These are phyloP conservation scores for Chlamydomonas asymmetrica DNA, from an alignment of 139 green algal species.

Conservation along the genomic window DNA sequence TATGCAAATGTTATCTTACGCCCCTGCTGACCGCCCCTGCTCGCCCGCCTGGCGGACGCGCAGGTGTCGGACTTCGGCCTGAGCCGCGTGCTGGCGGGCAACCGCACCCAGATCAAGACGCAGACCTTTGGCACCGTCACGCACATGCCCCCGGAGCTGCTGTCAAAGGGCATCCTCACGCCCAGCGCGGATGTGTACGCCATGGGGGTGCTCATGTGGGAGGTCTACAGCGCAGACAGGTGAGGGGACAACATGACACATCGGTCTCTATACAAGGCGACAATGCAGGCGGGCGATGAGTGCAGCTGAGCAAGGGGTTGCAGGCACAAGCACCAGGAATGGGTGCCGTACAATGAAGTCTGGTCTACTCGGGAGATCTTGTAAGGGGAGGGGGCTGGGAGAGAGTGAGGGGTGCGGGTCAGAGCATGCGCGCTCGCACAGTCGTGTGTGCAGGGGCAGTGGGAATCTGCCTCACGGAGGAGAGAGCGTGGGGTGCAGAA, in stretches of 20 bases:
- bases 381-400: too few species aligned
- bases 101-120: conserved; percentile 59
- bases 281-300: too few species aligned
- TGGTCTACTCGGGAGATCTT: too few species aligned
- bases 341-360: too few species aligned
- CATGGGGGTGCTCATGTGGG: conserved; percentile 65
- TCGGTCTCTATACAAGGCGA: not conserved
- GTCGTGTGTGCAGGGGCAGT: too few species aligned
- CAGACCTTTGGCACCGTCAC: conserved; percentile 62
- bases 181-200: conserved; percentile 54
- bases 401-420: too few species aligned
- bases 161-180: conserved; percentile 40
- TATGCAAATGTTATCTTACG: not conserved
- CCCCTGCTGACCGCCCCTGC: not conserved
- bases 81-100: conserved; percentile 38
- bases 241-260: not conserved
- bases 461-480: too few species aligned
- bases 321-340: too few species aligned
- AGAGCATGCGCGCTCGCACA: too few species aligned
- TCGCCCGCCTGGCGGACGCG: too few species aligned
- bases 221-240: conserved; percentile 54
- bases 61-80: conserved; percentile 58
- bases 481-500: too few species aligned
- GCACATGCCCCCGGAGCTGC: conserved; percentile 45
- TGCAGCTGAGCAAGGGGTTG: too few species aligned